Evolutionary conservation across 2,329 filamentous ascomycete genomes (phyloP).

Genomic region (Graphilbum sp.): DNA sequence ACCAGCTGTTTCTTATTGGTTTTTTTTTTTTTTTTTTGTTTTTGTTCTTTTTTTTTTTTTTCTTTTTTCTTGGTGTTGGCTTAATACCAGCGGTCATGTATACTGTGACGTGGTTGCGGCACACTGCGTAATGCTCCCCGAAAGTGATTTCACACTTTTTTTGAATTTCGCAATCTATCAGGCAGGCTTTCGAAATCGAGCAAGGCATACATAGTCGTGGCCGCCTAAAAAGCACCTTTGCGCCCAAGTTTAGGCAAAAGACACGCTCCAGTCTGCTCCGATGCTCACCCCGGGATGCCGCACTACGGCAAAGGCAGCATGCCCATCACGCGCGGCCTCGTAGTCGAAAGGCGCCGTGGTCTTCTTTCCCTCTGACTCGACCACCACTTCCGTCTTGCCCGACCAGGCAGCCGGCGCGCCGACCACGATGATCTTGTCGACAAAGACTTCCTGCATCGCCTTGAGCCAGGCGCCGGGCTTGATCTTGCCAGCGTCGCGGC

Average conservation of each 20-base stretch:
- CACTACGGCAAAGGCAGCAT: constrained; percentile 35
- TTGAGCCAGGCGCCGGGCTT: constrained; percentile 62
- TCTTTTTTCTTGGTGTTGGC: too few species aligned
- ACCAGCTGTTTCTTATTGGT: too few species aligned
- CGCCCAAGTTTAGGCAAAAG: constrained; percentile 15
- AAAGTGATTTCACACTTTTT: too few species aligned
- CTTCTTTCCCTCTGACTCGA: constrained; percentile 34
- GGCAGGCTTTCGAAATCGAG: too few species aligned
- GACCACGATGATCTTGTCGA: constrained; percentile 75
- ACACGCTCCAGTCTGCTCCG: constrained; percentile 34
- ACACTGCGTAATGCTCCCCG: too few species aligned
- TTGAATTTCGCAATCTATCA: too few species aligned
- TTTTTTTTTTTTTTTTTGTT: too few species aligned
- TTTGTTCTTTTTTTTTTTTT: too few species aligned
- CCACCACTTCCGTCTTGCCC: constrained; percentile 40
- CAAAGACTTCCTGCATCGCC: constrained; percentile 57
- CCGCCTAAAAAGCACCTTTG: constrained; percentile 1
- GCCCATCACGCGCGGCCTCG: constrained; percentile 26
- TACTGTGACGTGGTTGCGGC: too few species aligned
- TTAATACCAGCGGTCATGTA: too few species aligned
- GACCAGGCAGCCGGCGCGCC: constrained; percentile 62
- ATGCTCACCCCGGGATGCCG: constrained; percentile 34
- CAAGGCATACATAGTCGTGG: too few species aligned
- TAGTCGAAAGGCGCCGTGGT: constrained; percentile 47
- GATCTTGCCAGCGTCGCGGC: constrained; percentile 30